A percentile compares a stretch with the other conserved stretches of the same genome.
These are phyloP conservation scores for Paracamarosporium sp. DNA, from an alignment of 2,329 filamentous ascomycete genomes.

Conservation along the genomic window DNA sequence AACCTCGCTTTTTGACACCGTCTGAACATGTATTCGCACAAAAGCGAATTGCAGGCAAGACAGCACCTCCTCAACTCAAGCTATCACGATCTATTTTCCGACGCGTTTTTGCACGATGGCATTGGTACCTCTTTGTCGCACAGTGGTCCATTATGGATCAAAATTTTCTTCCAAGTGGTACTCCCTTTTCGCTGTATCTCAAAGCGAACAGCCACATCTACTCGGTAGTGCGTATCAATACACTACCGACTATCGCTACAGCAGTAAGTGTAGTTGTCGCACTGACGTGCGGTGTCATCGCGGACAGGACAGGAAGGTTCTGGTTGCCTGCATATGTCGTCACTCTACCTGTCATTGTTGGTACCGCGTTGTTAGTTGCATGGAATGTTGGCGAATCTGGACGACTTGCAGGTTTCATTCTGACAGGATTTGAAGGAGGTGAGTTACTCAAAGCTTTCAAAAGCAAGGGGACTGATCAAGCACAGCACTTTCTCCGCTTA, in stretches of 20 bases:
- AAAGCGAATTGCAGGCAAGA: conserved; percentile 24
- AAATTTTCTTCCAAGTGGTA: conserved; percentile 42
- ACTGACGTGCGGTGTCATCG: conserved; percentile 39
- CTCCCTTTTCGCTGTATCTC: conserved; percentile 52
- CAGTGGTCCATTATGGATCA: conserved; percentile 50
- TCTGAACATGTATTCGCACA: conserved; percentile 22
- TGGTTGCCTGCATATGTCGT: conserved; percentile 43
- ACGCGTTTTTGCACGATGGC: conserved; percentile 49
- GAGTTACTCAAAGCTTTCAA: not conserved
- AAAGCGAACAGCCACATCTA: conserved; percentile 36
- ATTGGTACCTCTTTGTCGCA: conserved; percentile 42
- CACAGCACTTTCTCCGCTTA: conserved; percentile 35
- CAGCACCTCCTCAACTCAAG: conserved; percentile 37
- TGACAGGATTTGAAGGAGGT: conserved; percentile 47
- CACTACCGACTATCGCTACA: conserved; percentile 49
- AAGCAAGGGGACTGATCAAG: not conserved
- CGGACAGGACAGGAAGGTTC: conserved; percentile 44
- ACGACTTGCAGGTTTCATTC: conserved; percentile 47
- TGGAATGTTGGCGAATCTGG: conserved; percentile 50
- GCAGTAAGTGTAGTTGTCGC: conserved; percentile 49
- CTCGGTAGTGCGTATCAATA: conserved; percentile 51
- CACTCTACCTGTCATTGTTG: conserved; percentile 43
- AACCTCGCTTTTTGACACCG: conserved; percentile 42
- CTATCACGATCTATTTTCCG: conserved; percentile 46
- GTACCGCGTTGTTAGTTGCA: conserved; percentile 41